Evolutionary conservation across 805 yeast genomes (phyloP).

Genomic region (Ogataea kodamae): DNA sequence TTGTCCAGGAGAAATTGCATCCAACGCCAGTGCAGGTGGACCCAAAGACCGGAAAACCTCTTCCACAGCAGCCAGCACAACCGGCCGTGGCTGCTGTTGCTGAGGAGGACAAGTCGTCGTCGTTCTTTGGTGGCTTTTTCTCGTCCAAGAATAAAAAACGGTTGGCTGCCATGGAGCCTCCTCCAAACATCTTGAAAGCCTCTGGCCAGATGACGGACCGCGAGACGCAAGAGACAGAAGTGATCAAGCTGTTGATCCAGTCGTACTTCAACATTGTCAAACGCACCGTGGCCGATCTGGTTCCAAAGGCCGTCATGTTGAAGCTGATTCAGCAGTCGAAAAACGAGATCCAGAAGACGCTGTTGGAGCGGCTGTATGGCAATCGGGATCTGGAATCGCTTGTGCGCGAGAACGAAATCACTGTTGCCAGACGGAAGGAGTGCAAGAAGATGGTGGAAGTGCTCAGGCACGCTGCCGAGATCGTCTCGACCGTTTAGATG

Average conservation of each 20-base stretch:
- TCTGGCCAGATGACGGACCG: slow-evolving; percentile 91
- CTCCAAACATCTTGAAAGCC: slow-evolving; percentile 92
- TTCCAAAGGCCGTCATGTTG: slow-evolving; percentile 94
- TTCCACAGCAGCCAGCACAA: slow-evolving; percentile 38
- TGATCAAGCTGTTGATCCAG: slow-evolving; percentile 83
- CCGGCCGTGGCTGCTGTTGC: slow-evolving; percentile 28
- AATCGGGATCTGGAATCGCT: slow-evolving; percentile 68
- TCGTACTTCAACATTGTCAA: slow-evolving; percentile 92
- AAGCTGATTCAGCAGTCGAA: slow-evolving; percentile 82
- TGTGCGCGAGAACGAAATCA: slow-evolving; percentile 87
- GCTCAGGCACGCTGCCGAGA: slow-evolving; percentile 82
- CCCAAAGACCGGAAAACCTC: slow-evolving; percentile 86
- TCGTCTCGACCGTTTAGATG: slow-evolving; percentile 67
- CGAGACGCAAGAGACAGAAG: slow-evolving; percentile 95
- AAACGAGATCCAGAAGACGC: slow-evolving; percentile 84
- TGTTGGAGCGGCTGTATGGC: slow-evolving; percentile 82
- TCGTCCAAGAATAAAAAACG: slow-evolving; percentile 89
- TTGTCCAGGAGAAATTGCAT: slow-evolving; percentile 83
- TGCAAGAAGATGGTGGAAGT: slow-evolving; percentile 95
- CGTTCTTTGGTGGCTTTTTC: slow-evolving; percentile 95
- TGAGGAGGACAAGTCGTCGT: slow-evolving; percentile 54
- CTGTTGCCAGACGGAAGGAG: slow-evolving; percentile 92
- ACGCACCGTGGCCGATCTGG: slow-evolving; percentile 86
- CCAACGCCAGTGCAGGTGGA: slow-evolving; percentile 78
- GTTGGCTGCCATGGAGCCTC: slow-evolving; percentile 94